phyloP scores from a whole-genome alignment of 2,329 filamentous ascomycete genomes.

The Oidium heveae region DNA sequence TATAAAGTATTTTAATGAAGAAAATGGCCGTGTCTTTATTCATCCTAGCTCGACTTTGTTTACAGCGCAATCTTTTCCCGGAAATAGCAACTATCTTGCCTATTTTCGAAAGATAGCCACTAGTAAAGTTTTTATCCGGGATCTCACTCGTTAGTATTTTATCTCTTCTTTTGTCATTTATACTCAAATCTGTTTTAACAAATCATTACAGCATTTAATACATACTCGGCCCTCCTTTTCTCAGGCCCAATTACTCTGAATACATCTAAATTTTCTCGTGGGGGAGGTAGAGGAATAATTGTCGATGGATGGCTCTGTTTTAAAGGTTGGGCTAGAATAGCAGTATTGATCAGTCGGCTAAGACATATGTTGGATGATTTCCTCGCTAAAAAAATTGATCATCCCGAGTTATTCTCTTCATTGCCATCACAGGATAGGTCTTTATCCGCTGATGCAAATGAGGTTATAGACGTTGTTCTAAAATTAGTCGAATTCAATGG shows the following conservation, averaged over 20 bases:
- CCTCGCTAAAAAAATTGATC: constrained; percentile 57
- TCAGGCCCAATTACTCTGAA: constrained; percentile 66
- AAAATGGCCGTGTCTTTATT: constrained; percentile 71
- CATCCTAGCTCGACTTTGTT: constrained; percentile 79
- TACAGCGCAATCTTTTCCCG: constrained; percentile 52
- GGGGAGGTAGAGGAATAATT: constrained; percentile 47
- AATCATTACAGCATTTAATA: constrained; percentile 43
- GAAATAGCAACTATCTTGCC: constrained; percentile 50
- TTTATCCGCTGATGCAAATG: constrained; percentile 17
- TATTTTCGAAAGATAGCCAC: constrained; percentile 89
- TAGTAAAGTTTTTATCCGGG: constrained; percentile 73
- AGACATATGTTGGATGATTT: constrained; percentile 69
- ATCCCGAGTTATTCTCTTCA: constrained; percentile 33
- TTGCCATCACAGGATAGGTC: too few species aligned
- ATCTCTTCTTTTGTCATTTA: background rate
- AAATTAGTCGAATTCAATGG: constrained; percentile 77
- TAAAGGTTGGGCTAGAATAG: constrained; percentile 82
- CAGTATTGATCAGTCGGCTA: constrained; percentile 62
- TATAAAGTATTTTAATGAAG: constrained; percentile 80
- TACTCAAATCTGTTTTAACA: background rate
- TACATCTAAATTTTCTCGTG: constrained; percentile 24
- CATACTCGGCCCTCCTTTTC: constrained; percentile 71
- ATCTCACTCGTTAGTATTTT: constrained; percentile 50
- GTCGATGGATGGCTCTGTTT: constrained; percentile 79
- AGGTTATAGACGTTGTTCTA: constrained; percentile 53